Conservation (phyloP, 2,329 filamentous ascomycete genomes). For the Drechslera avenae region DNA sequence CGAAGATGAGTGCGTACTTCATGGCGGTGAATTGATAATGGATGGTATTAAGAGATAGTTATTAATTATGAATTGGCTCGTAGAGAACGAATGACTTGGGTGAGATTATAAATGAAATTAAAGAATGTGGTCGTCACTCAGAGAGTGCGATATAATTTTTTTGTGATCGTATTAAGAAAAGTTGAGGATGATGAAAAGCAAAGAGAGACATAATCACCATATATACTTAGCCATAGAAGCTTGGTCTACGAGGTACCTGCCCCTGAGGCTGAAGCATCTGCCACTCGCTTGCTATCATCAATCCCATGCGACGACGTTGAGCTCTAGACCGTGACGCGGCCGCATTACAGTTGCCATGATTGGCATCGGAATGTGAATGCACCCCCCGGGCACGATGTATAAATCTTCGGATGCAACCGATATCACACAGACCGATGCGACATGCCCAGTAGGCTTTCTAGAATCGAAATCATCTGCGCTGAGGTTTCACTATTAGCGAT, state of each 20-base stretch:
- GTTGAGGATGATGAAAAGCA: slow-evolving; percentile 19
- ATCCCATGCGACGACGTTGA: background rate
- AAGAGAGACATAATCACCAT: slow-evolving; percentile 1
- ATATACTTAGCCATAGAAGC: slow-evolving; percentile 14
- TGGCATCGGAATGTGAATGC: background rate
- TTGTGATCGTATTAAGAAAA: slow-evolving; percentile 20
- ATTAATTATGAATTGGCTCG: slow-evolving; percentile 12
- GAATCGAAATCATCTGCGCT: background rate
- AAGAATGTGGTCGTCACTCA: slow-evolving; percentile 22
- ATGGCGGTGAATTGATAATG: slow-evolving; percentile 15
- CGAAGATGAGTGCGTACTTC: slow-evolving; percentile 36
- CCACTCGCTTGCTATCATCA: slow-evolving; percentile 10
- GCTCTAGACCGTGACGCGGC: slow-evolving; percentile 10
- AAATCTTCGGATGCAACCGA: background rate
- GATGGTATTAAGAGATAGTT: slow-evolving; percentile 18
- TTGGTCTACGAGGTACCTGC: slow-evolving; percentile 2
- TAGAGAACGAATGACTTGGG: slow-evolving; percentile 35
- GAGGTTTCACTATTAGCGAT: background rate
- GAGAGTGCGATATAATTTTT: slow-evolving; percentile 21
- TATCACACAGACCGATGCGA: background rate
- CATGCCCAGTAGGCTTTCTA: background rate
- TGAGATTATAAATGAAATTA: slow-evolving; percentile 20
- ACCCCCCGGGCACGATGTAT: slow-evolving; percentile 3
- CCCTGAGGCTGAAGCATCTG: slow-evolving; percentile 18
- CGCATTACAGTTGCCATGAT: slow-evolving; percentile 2